Conservation (phyloP, 2,329 filamentous ascomycete species). For the Fusarium longipes region DNA sequence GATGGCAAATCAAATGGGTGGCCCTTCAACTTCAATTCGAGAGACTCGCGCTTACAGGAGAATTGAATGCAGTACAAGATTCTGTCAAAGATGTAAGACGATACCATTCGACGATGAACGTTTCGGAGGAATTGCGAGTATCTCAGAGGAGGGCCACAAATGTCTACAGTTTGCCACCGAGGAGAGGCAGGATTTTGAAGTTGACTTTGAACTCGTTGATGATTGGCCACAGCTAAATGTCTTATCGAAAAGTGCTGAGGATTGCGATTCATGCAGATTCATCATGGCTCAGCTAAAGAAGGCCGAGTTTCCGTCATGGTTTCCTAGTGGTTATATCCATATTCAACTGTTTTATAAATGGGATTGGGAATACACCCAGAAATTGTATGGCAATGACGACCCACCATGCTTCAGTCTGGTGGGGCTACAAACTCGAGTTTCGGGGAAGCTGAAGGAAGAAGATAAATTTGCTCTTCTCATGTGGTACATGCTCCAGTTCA, state of each 20-base stretch:
- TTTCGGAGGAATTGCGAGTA: too few relatives aligned
- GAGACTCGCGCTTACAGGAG: too few relatives aligned
- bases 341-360: neutral
- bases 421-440: too few relatives aligned
- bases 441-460: neutral
- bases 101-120: neutral
- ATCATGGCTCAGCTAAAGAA: neutral
- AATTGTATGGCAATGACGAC: too few relatives aligned
- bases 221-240: neutral
- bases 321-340: neutral
- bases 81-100: neutral
- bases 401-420: too few relatives aligned
- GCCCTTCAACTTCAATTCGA: too few relatives aligned
- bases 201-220: neutral
- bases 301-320: neutral
- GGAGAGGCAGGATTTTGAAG: neutral
- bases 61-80: neutral
- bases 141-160: neutral
- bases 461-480: neutral
- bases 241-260: neutral
- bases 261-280: neutral
- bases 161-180: neutral
- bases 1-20: too few relatives aligned
- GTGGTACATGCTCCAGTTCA: neutral
- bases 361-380: too few relatives aligned